Conservation (phyloP, 768 basidiomycete genomes). For the Sporobolomyces roseus region DNA sequence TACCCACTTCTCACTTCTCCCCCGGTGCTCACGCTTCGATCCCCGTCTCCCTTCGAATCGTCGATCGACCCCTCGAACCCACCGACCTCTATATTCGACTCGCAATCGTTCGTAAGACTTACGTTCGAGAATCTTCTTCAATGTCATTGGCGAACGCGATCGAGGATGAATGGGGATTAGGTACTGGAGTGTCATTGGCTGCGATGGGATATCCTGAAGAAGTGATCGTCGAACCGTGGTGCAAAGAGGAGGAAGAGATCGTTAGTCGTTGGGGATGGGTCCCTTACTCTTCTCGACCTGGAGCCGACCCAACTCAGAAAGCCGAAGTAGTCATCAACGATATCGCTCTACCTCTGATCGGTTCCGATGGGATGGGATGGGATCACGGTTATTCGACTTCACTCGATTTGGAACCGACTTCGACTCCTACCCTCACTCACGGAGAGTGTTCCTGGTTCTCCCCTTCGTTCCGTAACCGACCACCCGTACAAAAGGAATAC, state of each 20-base stretch:
- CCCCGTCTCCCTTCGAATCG: conserved; percentile 44
- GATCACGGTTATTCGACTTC: conserved; percentile 43
- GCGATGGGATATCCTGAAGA: conserved; percentile 43
- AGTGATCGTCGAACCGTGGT: conserved; percentile 43
- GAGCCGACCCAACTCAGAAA: conserved; percentile 41
- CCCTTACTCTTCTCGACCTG: conserved; percentile 41
- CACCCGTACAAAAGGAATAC: conserved; percentile 40
- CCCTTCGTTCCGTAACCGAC: conserved; percentile 40
- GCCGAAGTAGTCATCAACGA: conserved; percentile 44
- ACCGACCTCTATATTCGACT: conserved; percentile 46
- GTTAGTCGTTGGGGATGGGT: conserved; percentile 45
- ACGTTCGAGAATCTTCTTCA: conserved; percentile 42
- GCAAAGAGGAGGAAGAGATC: conserved; percentile 45
- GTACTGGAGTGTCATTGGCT: conserved; percentile 20
- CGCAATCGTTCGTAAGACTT: conserved; percentile 44
- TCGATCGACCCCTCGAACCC: conserved; percentile 44
- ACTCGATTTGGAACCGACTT: conserved; percentile 43
- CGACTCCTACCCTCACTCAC: conserved; percentile 36
- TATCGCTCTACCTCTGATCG: conserved; percentile 39
- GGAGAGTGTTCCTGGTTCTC: conserved; percentile 46
- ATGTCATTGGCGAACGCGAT: conserved; percentile 29
- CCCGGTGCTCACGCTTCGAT: conserved; percentile 41
- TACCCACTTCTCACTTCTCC: conserved; percentile 44
- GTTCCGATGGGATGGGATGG: conserved; percentile 36
- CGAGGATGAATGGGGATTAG: conserved; percentile 45